phyloP scores from a whole-genome alignment of 2,329 filamentous ascomycete species.

The Penicillium digitatum region DNA sequence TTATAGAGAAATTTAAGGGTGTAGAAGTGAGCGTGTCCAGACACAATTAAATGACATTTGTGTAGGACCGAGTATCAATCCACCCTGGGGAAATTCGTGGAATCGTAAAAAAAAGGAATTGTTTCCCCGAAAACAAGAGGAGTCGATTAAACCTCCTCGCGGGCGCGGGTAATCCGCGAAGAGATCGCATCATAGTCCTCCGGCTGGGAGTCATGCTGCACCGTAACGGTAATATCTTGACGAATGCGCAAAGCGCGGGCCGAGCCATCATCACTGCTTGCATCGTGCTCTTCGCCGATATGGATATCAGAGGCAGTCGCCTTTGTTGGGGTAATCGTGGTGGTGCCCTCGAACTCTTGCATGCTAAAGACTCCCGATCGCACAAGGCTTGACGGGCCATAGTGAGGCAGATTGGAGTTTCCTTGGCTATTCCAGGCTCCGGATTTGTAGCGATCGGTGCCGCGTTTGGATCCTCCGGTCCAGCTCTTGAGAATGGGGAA shows the following conservation, averaged over 20 bases:
- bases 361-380: constrained; percentile 31
- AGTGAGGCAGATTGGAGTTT: constrained; percentile 24
- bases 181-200: constrained; percentile 11
- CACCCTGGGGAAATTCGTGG: constrained; percentile 13
- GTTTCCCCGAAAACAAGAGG: no score
- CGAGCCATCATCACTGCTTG: constrained; percentile 37
- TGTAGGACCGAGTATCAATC: constrained; percentile 16
- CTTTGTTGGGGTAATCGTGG: constrained; percentile 28
- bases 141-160: constrained; percentile 15
- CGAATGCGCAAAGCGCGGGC: constrained; percentile 37
- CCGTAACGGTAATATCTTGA: constrained; percentile 39
- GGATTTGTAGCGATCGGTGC: constrained; percentile 33
- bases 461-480: constrained; percentile 37
- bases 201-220: constrained; percentile 19
- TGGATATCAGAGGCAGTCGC: constrained; percentile 27
- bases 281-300: constrained; percentile 28
- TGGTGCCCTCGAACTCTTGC: constrained; percentile 29
- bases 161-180: constrained; percentile 8
- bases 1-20: neutral
- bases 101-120: constrained; percentile 7
- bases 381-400: constrained; percentile 28
- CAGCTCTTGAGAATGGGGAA: constrained; percentile 44
- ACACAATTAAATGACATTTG: neutral
- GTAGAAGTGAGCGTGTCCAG: constrained; percentile 16
- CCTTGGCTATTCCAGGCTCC: constrained; percentile 32